phyloP scores from a whole-genome alignment of 768 basidiomycete genomes.

The Lentinula guzmanii region DNA sequence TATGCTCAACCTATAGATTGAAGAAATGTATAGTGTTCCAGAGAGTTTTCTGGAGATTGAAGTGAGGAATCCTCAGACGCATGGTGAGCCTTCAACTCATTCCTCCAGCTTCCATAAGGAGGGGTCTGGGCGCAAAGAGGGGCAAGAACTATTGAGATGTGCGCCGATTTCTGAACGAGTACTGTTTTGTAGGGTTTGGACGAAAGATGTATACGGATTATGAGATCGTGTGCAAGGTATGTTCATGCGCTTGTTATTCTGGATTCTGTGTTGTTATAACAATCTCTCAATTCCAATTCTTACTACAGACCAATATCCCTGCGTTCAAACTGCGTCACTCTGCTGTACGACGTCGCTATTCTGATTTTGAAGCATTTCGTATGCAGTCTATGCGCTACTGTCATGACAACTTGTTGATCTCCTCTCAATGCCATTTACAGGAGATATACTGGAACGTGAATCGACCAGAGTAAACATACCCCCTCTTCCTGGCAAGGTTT shows the following conservation, averaged over 20 bases:
- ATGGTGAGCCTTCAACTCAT: slow-evolving; percentile 48
- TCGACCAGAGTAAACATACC: slow-evolving; percentile 97
- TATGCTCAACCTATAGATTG: slow-evolving; percentile 47
- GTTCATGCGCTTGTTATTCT: slow-evolving; percentile 12
- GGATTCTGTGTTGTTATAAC: background rate
- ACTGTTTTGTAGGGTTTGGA: slow-evolving; percentile 64
- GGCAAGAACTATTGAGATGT: background rate
- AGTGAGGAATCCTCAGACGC: slow-evolving; percentile 94
- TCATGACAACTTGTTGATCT: background rate
- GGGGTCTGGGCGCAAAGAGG: background rate
- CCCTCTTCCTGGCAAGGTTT: slow-evolving; percentile 94
- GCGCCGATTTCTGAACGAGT: background rate
- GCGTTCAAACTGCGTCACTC: slow-evolving; percentile 97
- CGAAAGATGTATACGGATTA: slow-evolving; percentile 99
- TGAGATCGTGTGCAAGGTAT: slow-evolving; percentile 94
- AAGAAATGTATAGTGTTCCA: slow-evolving; percentile 98
- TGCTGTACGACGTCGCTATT: slow-evolving; percentile 81
- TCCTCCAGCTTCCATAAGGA: background rate
- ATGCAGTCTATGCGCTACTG: background rate
- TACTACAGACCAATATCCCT: slow-evolving; percentile 92
- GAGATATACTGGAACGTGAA: slow-evolving; percentile 93
- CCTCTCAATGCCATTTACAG: background rate
- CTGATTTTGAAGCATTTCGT: slow-evolving; percentile 94
- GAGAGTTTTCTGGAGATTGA: slow-evolving; percentile 98
- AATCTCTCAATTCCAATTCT: background rate